phyloP scores from a whole-genome alignment of 1,284 basidiomycete species.

The Exobasidium rhododendri region DNA sequence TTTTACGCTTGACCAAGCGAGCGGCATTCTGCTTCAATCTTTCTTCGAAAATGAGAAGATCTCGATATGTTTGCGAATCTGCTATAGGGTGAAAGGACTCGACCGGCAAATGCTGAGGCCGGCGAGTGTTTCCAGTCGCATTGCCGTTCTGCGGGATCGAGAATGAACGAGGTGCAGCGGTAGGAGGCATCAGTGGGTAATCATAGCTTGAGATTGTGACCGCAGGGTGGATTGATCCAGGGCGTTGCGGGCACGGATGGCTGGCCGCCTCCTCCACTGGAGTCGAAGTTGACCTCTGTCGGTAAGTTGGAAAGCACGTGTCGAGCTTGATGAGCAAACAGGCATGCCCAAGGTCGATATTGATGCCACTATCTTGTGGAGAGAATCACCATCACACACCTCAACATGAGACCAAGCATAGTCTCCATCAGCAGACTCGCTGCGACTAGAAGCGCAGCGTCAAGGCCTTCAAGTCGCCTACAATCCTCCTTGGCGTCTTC shows the following conservation, averaged over 20 bases:
- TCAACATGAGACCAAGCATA: background rate
- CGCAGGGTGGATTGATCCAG: no score
- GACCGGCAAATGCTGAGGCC: background rate
- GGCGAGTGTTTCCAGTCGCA: background rate
- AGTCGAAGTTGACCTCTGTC: no score
- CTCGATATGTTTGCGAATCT: constrained; percentile 75
- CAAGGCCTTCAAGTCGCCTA: constrained; percentile 30
- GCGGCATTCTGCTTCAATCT: constrained; percentile 88
- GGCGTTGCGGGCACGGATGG: no score
- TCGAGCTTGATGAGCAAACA: no score
- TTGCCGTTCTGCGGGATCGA: background rate
- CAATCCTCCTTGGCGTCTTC: constrained; percentile 29
- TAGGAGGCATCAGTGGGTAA: background rate
- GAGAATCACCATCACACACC: background rate
- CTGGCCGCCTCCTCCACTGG: no score
- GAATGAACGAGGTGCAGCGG: background rate
- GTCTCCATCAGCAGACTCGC: background rate
- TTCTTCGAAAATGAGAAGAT: constrained; percentile 91
- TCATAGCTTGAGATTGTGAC: no score
- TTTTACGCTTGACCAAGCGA: constrained; percentile 73
- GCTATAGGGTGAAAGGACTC: constrained; percentile 60
- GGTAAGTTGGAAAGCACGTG: no score
- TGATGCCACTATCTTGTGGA: no score
- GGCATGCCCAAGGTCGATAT: no score
- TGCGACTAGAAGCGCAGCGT: constrained; percentile 10